Evolutionary conservation across 2,329 filamentous ascomycete genomes (phyloP).

Genomic region (Macrophomina phaseolina): DNA sequence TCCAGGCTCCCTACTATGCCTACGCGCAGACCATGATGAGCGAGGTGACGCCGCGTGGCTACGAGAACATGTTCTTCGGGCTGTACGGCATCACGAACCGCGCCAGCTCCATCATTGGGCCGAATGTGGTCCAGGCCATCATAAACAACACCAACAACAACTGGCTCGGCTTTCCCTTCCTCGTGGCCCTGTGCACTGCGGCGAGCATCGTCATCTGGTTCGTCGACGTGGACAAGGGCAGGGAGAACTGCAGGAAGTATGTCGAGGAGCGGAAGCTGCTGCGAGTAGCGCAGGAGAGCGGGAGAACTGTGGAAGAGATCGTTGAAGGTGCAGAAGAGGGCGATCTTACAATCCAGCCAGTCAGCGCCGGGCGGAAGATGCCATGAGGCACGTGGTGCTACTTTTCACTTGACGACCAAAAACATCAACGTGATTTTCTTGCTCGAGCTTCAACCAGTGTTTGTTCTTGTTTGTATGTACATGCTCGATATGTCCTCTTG

Average conservation of each 20-base stretch:
- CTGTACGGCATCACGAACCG: constrained; percentile 73
- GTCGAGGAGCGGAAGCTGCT: constrained; percentile 26
- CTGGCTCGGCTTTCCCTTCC: constrained; percentile 36
- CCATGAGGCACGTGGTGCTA: background rate
- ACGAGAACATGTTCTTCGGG: constrained; percentile 74
- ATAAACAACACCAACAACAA: constrained; percentile 67
- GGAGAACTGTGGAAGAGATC: constrained; percentile 19
- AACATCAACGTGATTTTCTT: too few relatives aligned
- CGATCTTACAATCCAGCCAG: background rate
- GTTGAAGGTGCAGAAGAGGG: constrained; percentile 12
- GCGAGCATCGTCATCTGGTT: constrained; percentile 27
- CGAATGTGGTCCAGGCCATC: constrained; percentile 71
- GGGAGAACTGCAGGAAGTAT: constrained; percentile 24
- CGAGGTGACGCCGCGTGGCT: constrained; percentile 70
- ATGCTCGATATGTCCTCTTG: too few relatives aligned
- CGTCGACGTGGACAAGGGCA: constrained; percentile 22
- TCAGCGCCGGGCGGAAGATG: background rate
- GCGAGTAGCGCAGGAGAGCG: constrained; percentile 17
- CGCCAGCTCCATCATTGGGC: constrained; percentile 71
- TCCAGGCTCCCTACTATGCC: constrained; percentile 73
- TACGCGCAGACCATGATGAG: constrained; percentile 75
- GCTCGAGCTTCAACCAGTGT: too few relatives aligned
- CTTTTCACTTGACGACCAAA: too few relatives aligned
- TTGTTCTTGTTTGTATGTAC: too few relatives aligned
- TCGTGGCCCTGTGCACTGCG: constrained; percentile 9